Evolutionary conservation across 176 grass and related monocot species (phyloP), one percentile per base, ranked within the genome.

Genomic region (Oryza glumipatula): DNA sequence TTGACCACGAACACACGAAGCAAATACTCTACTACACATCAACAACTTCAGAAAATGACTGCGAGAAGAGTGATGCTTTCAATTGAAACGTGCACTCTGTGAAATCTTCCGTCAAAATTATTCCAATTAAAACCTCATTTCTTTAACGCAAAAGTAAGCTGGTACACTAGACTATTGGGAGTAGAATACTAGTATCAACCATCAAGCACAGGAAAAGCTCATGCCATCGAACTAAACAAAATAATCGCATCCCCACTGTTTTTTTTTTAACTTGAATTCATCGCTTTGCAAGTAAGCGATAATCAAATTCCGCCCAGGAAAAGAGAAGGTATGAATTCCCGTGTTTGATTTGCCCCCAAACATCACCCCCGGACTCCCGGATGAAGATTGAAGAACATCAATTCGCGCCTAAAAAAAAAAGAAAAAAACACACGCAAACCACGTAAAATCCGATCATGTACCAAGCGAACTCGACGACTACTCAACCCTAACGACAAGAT

Each of bases 81-180:
- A 58, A 21, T 79, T 70, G 65, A 14, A 65, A 70, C 73, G 14
- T 64, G 54, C 72, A 87, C 60, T 26, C 10, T 9, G 39, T 46
- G 72, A 1, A 32, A 74, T 78, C 23, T 82, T 69, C 61, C 47
- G 32, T 45, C 16, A 61, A 76, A 87, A 41, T 30, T 69, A 76
- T 35, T 17, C 17, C 8, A 19, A 76, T 4, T 68, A 54, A 74
- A 73, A 38, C 9, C 38, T 19, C 54, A n/a, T 67, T 39, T 65
- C 8, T 48, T 56, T 28, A 78, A 44, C 75, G 5, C 51, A 35
- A 33, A 35, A 33, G 58, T 58, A 39, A 46, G 54, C 17, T 78
- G 61, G 19, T 9, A 58, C 9, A 38, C 4, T 56, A 21, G 17
- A 54, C 51, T 19, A n/a, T 19, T 52, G 6, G 41, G 41, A 52